phyloP scores from a whole-genome alignment of 768 basidiomycete genomes.

The Boletellus emodensis region DNA sequence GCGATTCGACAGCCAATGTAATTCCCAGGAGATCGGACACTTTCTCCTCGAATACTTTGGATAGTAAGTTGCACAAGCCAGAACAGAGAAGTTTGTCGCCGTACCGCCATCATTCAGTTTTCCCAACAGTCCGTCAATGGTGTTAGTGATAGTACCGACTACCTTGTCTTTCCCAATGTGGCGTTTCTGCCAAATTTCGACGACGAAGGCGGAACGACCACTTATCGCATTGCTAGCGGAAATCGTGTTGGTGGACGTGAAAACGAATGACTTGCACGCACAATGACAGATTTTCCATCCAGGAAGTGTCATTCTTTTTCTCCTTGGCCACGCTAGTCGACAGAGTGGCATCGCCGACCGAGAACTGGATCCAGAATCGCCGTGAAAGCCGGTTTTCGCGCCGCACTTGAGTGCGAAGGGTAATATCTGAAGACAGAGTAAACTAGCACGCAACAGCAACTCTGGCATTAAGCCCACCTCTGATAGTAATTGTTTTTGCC shows the following conservation, averaged over 20 bases:
- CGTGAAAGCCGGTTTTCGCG: not conserved
- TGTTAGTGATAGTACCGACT: not conserved
- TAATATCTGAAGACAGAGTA: conserved; percentile 1
- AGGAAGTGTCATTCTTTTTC: not conserved
- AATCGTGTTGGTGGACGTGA: not conserved
- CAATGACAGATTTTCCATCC: not conserved
- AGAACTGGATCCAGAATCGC: not conserved
- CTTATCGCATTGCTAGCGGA: not conserved
- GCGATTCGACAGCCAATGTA: not conserved
- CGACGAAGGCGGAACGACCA: not conserved
- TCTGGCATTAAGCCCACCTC: not conserved
- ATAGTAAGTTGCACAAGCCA: too few species aligned
- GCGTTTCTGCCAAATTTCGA: not conserved
- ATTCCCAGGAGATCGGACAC: not conserved
- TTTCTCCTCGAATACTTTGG: not conserved
- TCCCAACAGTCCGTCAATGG: not conserved
- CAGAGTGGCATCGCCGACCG: not conserved
- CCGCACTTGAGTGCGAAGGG: not conserved
- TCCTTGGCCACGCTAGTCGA: not conserved
- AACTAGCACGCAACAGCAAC: too few species aligned
- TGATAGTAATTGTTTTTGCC: conserved; percentile 1
- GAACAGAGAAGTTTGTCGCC: not conserved
- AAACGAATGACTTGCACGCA: not conserved
- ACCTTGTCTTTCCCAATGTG: not conserved
- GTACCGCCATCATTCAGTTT: not conserved